Conservation (phyloP, 1,284 basidiomycete genomes). For the Cystobasidium slooffiae region DNA sequence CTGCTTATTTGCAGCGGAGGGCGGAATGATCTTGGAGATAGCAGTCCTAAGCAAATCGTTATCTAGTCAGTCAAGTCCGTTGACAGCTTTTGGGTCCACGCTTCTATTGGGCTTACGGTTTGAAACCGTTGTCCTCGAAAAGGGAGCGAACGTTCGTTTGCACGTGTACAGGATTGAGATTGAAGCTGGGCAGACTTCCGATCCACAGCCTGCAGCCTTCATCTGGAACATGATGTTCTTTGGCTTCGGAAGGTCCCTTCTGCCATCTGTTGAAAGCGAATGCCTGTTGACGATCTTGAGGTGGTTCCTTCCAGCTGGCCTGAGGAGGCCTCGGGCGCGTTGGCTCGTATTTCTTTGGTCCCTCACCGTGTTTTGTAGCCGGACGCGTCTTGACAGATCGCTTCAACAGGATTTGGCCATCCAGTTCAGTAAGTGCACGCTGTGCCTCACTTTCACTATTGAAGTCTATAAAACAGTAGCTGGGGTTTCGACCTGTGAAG, state of each 20-base stretch:
- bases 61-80: neutral
- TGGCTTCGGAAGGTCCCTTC: constrained; percentile 5
- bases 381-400: constrained; percentile 31
- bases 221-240: neutral
- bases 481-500: constrained; percentile 21
- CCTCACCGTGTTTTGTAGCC: constrained; percentile 1
- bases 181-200: constrained; percentile 25
- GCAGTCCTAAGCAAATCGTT: constrained; percentile 4
- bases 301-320: neutral
- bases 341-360: constrained; percentile 12
- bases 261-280: constrained; percentile 21
- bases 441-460: constrained; percentile 12
- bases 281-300: neutral
- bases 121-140: constrained; percentile 11
- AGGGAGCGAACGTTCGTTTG: constrained; percentile 17
- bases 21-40: constrained; percentile 29
- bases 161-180: constrained; percentile 2
- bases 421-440: constrained; percentile 7
- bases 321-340: constrained; percentile 6
- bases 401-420: constrained; percentile 15
- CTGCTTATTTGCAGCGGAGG: neutral
- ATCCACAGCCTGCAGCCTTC: constrained; percentile 8
- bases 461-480: constrained; percentile 35
- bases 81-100: neutral
- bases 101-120: neutral